phyloP scores from a whole-genome alignment of 2,329 filamentous ascomycete species.

The Trichophaea hybrida region DNA sequence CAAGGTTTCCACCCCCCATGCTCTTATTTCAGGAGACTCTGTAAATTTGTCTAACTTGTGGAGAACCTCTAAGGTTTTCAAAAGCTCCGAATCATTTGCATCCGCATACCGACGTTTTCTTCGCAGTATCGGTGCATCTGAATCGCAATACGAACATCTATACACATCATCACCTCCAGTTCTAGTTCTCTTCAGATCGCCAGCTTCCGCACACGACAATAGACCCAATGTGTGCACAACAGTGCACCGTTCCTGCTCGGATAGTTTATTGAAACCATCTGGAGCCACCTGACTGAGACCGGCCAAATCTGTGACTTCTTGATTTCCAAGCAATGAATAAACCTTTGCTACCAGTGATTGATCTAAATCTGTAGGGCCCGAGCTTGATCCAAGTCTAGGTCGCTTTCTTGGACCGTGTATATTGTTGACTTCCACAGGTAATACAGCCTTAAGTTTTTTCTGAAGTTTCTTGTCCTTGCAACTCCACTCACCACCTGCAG shows the following conservation, averaged over 20 bases:
- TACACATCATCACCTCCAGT: slow-evolving; percentile 29
- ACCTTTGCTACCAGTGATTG: slow-evolving; percentile 22
- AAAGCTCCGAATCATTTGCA: slow-evolving; percentile 32
- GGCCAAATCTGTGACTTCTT: slow-evolving; percentile 26
- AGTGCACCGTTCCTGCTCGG: slow-evolving; percentile 39
- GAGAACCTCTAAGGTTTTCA: slow-evolving; percentile 34
- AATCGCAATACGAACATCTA: slow-evolving; percentile 16
- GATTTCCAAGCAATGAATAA: slow-evolving; percentile 28
- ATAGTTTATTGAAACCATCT: slow-evolving; percentile 35
- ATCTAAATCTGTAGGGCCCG: slow-evolving; percentile 14
- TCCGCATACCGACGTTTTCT: slow-evolving; percentile 30
- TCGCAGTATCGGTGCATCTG: slow-evolving; percentile 1
- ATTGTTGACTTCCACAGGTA: neutral
- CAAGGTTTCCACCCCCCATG: slow-evolving; percentile 58
- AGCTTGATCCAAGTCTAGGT: neutral
- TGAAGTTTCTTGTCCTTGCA: slow-evolving; percentile 13
- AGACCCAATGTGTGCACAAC: slow-evolving; percentile 43
- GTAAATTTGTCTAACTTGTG: slow-evolving; percentile 19
- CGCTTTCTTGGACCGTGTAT: neutral
- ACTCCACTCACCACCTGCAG: slow-evolving; percentile 13
- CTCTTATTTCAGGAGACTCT: slow-evolving; percentile 39
- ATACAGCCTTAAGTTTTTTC: slow-evolving; percentile 5
- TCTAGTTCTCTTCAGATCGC: slow-evolving; percentile 31
- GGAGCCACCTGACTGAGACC: slow-evolving; percentile 32
- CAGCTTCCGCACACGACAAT: slow-evolving; percentile 43